Base-by-base conservation (phyloP, 2,329 filamentous ascomycete genomes). In the Boeremia lycopersici region DNA sequence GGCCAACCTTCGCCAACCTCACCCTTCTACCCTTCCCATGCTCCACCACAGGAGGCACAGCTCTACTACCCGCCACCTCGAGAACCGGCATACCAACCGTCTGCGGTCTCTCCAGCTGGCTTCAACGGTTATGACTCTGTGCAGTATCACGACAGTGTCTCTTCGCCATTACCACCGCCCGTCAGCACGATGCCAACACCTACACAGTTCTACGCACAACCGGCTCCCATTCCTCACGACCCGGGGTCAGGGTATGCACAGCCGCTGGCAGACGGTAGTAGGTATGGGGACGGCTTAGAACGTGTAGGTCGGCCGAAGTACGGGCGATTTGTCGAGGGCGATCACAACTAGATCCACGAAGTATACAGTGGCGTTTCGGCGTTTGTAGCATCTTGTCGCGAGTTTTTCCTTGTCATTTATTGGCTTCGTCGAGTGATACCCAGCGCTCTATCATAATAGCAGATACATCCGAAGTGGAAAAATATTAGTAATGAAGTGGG, bases 171-270 rank as follows among this genome's bases (percentile, higher is more conserved):
- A 11, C 38, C 52, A 8, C 46, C 42, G 28, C 52, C 46, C 2
- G 46, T 13, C 36, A 55, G 52, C 41, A 50, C 52, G 12, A 55
- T 55, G 46, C 40, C 60, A 12, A 74, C 72, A 12, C 72, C 72
- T 3, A 71, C 71, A 13, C 71, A 74, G 11, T 74, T 74, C 42
- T 74, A 74, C 50, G 67, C 65, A 4, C 69, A 70, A 48, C 65
- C 68, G 17, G 54, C 64, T 13, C 55, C 59, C 9, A 10, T 39
- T 13, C 29, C 29, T 29, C 33, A 43, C 13, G 23, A 35, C 23
- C 29, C 19, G 13, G 29, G 40, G 12, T 10, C 26, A 13, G 33
- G 17, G 9, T 35, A 48, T 28, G 23, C 33, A 40, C 53, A 43
- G 23, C 9, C 35, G 17, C 9, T 19, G 15, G 29, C 26, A 17